Evolutionary conservation across 768 basidiomycete genomes (phyloP), one percentile per base, ranked within the genome.

Genomic region (Pleurotus djamor): DNA sequence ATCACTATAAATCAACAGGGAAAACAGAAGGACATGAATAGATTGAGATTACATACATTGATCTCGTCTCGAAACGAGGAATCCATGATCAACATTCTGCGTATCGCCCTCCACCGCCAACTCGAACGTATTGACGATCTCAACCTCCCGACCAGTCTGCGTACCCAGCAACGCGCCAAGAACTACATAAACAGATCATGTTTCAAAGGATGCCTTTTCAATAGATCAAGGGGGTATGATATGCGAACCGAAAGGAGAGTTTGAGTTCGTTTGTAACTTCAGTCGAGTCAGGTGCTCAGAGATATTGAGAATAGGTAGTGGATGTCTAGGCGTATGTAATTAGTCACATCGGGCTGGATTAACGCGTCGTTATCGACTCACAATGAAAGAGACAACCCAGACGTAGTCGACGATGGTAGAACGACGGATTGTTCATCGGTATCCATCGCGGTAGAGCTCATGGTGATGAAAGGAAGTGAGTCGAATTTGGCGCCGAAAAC

Each of bases 91-190:
- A 7, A 96, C 86, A 6, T 76, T 73, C 57, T 81, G 79, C 44
- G 81, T 81, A 35, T 79, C 79, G 35, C 74, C 82, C 57, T 82
- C 80, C 51, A 88, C 77, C 5, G 90, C 89, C 50, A 98, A 79
- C 70, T 99, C 97, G 69, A 98, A 99, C 8, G 92, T 91, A 67
- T 98, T 99, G 60, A 96, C 91, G 68, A 99, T 96, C 74, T 98
- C 96, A 28, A 99, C 90, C 67, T 98, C 93, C 61, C 96, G 86
- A 17, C 96, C 96, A 66, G 85, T 89, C 71, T 98, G 95, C 2
- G 92, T 95, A 10, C 97, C 97, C 34, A 99, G 84, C 4, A 99
- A 80, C 12, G 93, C 96, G 9, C 97, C 97, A 58, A 97, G 76
- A 48, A 97, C 97, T 98, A 63, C 50, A 45, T 4, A 28, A 28